These are phyloP conservation scores for Erythrophleum ivorense DNA, from an alignment of 331 rosid species.

Conservation along the genomic window DNA sequence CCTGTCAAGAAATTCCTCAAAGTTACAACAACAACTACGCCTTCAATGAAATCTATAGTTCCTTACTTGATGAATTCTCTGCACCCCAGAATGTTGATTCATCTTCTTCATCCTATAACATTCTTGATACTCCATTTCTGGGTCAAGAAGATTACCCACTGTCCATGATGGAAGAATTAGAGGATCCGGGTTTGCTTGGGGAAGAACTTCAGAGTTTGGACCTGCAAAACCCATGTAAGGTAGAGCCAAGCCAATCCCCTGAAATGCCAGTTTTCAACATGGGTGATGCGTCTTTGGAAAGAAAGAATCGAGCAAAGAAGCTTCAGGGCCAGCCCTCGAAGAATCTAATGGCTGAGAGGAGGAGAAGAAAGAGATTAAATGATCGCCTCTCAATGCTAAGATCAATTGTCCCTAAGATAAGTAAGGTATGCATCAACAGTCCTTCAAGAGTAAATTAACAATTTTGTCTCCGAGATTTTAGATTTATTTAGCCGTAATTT, in stretches of 20 bases:
- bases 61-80: slow-evolving; percentile 47
- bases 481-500: no score
- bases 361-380: slow-evolving; percentile 78
- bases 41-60: slow-evolving; percentile 52
- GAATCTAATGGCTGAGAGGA: slow-evolving; percentile 96
- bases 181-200: slow-evolving; percentile 63
- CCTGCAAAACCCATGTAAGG: slow-evolving; percentile 63
- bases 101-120: slow-evolving; percentile 53
- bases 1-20: slow-evolving; percentile 52
- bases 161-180: slow-evolving; percentile 59
- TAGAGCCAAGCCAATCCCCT: slow-evolving; percentile 69
- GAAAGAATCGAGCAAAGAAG: slow-evolving; percentile 63
- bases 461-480: background rate
- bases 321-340: slow-evolving; percentile 85
- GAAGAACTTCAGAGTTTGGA: slow-evolving; percentile 70
- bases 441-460: background rate
- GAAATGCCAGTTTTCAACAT: slow-evolving; percentile 49
- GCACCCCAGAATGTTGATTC: slow-evolving; percentile 54
- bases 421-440: slow-evolving; percentile 58
- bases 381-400: slow-evolving; percentile 95
- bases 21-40: slow-evolving; percentile 36
- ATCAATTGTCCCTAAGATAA: slow-evolving; percentile 91
- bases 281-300: slow-evolving; percentile 43
- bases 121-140: slow-evolving; percentile 48
- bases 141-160: slow-evolving; percentile 58